phyloP scores from a whole-genome alignment of 768 basidiomycete species.

The Trametes cinnabarina region DNA sequence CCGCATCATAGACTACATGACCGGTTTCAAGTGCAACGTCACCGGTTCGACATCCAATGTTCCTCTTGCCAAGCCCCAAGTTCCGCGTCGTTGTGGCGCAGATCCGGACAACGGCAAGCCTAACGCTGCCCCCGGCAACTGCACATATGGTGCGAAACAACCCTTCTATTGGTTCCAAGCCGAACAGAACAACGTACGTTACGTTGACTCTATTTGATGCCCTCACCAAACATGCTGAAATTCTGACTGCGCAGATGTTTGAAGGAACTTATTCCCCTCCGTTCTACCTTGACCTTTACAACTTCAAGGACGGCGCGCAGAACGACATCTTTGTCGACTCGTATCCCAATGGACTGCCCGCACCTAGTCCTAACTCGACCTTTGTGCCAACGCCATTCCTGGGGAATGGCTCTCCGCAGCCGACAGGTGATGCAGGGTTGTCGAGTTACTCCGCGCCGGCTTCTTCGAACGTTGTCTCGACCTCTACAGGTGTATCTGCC shows the following conservation, averaged over 20 bases:
- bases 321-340: conserved; percentile 68
- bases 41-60: conserved; percentile 51
- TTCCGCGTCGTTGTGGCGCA: conserved; percentile 64
- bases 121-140: conserved; percentile 52
- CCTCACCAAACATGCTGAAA: background rate
- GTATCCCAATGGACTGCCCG: conserved; percentile 35
- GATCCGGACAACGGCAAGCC: conserved; percentile 49
- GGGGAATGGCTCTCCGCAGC: background rate
- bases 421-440: background rate
- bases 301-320: conserved; percentile 74
- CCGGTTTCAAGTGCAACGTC: conserved; percentile 66
- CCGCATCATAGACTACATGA: conserved; percentile 59
- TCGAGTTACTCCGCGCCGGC: background rate
- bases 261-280: conserved; percentile 62
- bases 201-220: background rate
- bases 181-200: conserved; percentile 59
- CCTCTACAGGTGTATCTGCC: conserved; percentile 32
- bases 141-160: conserved; percentile 70
- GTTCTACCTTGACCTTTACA: conserved; percentile 67
- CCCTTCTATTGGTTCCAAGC: conserved; percentile 70
- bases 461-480: background rate
- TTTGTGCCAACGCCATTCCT: conserved; percentile 27
- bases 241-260: conserved; percentile 48
- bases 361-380: conserved; percentile 28
- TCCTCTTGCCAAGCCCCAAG: conserved; percentile 51